Conservation (phyloP, 805 yeast genomes). For the Tetrapisispora arboricola region DNA sequence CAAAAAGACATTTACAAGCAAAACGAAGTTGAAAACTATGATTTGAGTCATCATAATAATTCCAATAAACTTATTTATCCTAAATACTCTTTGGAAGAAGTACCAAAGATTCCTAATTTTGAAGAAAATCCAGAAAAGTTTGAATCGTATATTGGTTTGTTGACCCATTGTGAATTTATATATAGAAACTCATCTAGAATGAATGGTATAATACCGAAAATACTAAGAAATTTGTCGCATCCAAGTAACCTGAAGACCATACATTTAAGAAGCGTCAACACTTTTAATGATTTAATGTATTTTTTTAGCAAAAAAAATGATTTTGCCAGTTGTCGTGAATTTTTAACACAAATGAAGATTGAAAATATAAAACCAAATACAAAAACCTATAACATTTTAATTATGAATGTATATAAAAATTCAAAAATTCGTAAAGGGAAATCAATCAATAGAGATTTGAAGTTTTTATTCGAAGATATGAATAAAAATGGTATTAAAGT, state of each 20-base stretch:
- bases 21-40: not conserved
- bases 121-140: constrained; percentile 18
- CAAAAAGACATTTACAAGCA: not conserved
- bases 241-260: constrained; percentile 29
- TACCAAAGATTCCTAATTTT: constrained; percentile 31
- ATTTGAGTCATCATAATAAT: not conserved
- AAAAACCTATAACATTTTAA: constrained; percentile 32
- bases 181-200: constrained; percentile 29
- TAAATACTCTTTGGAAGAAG: constrained; percentile 15
- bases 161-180: constrained; percentile 32
- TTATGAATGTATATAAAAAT: constrained; percentile 23
- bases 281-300: constrained; percentile 32
- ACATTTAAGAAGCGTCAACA: constrained; percentile 22
- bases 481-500: constrained; percentile 18
- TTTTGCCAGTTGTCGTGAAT: constrained; percentile 32
- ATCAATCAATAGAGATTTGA: constrained; percentile 19
- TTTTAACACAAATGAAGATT: constrained; percentile 33
- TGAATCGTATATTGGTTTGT: constrained; percentile 27
- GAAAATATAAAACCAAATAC: constrained; percentile 29
- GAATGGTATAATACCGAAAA: constrained; percentile 31
- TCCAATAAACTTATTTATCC: not conserved
- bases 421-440: constrained; percentile 23
- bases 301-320: constrained; percentile 32
- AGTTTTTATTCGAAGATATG: constrained; percentile 29
- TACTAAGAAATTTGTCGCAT: constrained; percentile 32